Conservation (phyloP, 805 yeast species). For the Candida xyloterini region DNA sequence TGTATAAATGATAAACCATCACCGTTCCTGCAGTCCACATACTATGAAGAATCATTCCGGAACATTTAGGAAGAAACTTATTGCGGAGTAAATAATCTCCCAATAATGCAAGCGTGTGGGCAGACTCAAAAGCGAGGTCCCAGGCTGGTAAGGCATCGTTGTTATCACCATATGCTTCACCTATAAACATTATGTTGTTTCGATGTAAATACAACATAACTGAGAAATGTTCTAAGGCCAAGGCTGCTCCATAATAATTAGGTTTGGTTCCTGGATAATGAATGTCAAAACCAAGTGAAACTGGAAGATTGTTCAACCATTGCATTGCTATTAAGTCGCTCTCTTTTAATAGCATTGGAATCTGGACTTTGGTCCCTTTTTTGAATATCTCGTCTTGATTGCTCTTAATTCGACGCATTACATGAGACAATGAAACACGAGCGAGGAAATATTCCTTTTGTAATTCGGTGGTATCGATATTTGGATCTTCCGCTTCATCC, state of each 20-base stretch:
- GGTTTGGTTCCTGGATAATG: slow-evolving; percentile 24
- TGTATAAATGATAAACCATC: slow-evolving; percentile 62
- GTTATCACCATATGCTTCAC: neutral
- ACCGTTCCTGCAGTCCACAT: slow-evolving; percentile 64
- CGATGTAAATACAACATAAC: slow-evolving; percentile 65
- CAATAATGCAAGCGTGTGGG: slow-evolving; percentile 68
- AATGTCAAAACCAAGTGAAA: slow-evolving; percentile 50
- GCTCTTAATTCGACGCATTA: slow-evolving; percentile 53
- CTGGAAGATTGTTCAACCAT: slow-evolving; percentile 68
- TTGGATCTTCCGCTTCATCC: slow-evolving; percentile 39
- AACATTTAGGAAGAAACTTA: slow-evolving; percentile 43
- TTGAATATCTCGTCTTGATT: slow-evolving; percentile 11
- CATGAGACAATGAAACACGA: slow-evolving; percentile 59
- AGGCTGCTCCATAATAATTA: slow-evolving; percentile 49
- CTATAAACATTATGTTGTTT: slow-evolving; percentile 45
- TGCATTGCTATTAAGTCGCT: slow-evolving; percentile 71
- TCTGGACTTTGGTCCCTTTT: neutral
- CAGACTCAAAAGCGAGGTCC: slow-evolving; percentile 33
- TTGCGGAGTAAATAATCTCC: slow-evolving; percentile 56
- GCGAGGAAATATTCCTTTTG: slow-evolving; percentile 48
- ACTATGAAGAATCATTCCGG: slow-evolving; percentile 38
- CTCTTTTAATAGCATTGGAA: slow-evolving; percentile 43
- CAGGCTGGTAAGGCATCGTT: neutral
- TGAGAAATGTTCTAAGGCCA: slow-evolving; percentile 69
- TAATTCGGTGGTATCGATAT: slow-evolving; percentile 11